Evolutionary conservation across 306 rosid species (phyloP), one percentile per base, ranked within the genome.

Genomic region (Ochetophila trinervis): DNA sequence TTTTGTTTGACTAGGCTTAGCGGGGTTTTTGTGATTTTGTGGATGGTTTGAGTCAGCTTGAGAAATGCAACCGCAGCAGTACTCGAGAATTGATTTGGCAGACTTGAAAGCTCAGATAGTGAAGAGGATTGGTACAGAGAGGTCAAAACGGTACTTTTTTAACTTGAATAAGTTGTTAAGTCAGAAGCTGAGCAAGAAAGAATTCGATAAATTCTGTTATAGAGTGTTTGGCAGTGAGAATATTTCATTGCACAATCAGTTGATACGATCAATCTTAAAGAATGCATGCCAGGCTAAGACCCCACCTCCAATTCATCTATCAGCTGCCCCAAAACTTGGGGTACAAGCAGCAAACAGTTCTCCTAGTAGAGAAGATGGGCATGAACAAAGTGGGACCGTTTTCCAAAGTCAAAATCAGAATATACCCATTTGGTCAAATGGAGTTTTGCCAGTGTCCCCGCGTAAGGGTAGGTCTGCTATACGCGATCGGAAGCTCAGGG

Each of bases 21-120:
- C 30, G 75, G 79, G 82, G 76, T 32, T 27, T 73, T 79, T 67
- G 60, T 80, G 67, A 70, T 72, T 62, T 71, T 75, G 87, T 81
- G 78, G 80, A 83, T 52, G 78, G 87, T 86, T 83, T 88, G 91
- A 83, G 80, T 80, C 87, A 80, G 77, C 69, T 44, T 76, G 72
- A 86, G 91, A 86, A 80, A 94, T 94, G 99, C 95, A 90, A 83
- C 85, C 99, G 79, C 94, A 83, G 77, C 91, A 84, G 87, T 73
- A 82, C 70, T 84, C 91, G 35, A 94, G 99, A 83, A 81, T 90
- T 71, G 91, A 94, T 86, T 84, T 94, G 89, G 91, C 82, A 64
- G 97, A 94, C 74, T 72, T 94, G 72, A 94, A 79, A 79, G 88
- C 82, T 32, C 88, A 81, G 48, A 81, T 94, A 63, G 77, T 88